phyloP scores from a whole-genome alignment of 2,329 filamentous ascomycete genomes.

The Monilinia vaccinii-corymbosi region DNA sequence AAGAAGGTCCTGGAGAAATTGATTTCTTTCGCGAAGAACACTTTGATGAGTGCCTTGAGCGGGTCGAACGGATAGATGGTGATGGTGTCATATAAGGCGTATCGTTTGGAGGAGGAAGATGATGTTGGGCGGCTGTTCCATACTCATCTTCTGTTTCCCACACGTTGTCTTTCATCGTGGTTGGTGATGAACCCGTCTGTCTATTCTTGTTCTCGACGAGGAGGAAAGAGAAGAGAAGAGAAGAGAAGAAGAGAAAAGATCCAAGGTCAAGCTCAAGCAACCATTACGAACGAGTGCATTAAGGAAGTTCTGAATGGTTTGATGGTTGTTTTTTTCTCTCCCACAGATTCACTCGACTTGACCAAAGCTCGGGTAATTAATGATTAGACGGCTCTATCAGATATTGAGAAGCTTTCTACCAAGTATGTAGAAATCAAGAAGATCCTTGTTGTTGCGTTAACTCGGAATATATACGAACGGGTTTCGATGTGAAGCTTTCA shows the following conservation, averaged over 20 bases:
- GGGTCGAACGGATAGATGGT: conserved; percentile 1
- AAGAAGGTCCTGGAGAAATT: conserved; percentile 53
- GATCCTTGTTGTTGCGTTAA: background rate
- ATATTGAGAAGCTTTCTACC: background rate
- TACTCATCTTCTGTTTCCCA: conserved; percentile 59
- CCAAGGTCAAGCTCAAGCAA: background rate
- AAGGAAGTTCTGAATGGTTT: background rate
- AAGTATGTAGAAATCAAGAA: background rate
- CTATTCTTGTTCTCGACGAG: too few relatives aligned
- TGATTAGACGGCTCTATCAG: background rate
- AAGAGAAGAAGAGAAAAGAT: background rate
- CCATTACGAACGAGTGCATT: conserved; percentile 1
- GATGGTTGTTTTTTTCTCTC: background rate
- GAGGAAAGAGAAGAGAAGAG: too few relatives aligned
- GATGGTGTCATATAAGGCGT: conserved; percentile 68
- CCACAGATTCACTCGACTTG: conserved; percentile 2
- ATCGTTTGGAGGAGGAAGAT: conserved; percentile 60
- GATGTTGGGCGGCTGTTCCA: conserved; percentile 44
- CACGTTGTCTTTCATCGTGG: conserved; percentile 37
- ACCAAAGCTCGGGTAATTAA: conserved; percentile 3
- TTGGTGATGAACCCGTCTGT: background rate
- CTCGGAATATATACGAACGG: background rate
- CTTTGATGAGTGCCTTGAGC: conserved; percentile 46
- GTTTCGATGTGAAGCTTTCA: background rate
- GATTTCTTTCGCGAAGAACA: conserved; percentile 52